Conservation (phyloP, 2,329 filamentous ascomycete genomes). For the Gyromitra esculenta region DNA sequence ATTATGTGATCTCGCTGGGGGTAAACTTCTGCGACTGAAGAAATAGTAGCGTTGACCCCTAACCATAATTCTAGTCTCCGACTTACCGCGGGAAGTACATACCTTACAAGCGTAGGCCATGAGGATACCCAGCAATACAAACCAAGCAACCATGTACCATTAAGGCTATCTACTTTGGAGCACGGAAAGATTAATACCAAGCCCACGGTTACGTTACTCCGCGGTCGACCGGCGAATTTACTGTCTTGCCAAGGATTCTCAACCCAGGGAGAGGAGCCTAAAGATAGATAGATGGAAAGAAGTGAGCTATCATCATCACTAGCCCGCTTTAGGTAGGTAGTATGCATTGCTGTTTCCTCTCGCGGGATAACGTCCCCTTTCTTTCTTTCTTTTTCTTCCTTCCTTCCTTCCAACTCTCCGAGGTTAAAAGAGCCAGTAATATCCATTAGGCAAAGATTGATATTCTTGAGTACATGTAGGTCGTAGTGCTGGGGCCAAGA, state of each 20-base stretch:
- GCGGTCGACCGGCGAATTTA: background rate
- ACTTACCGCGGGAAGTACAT: too few relatives aligned
- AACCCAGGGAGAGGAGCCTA: background rate
- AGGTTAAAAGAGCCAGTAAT: constrained; percentile 1
- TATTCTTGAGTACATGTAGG: background rate
- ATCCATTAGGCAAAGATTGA: background rate
- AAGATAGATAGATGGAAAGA: constrained; percentile 4
- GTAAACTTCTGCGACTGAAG: too few relatives aligned
- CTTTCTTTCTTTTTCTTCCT: background rate
- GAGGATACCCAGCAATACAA: too few relatives aligned
- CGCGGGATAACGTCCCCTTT: background rate
- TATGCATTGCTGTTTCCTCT: background rate
- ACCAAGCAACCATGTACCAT: too few relatives aligned
- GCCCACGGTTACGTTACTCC: background rate
- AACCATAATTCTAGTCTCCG: too few relatives aligned
- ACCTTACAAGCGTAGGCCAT: too few relatives aligned
- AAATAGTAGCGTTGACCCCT: too few relatives aligned
- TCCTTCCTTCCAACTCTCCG: background rate
- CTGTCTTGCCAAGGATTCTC: background rate
- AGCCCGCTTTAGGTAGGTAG: background rate
- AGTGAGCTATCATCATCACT: background rate
- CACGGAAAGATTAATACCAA: background rate
- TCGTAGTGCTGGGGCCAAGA: background rate
- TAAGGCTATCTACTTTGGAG: too few relatives aligned
- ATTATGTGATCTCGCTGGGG: too few relatives aligned